A percentile compares a stretch with the other conserved stretches of the same genome.
phyloP scores from a whole-genome alignment of 805 yeast genomes.

The Metschnikowia dekortorum region DNA sequence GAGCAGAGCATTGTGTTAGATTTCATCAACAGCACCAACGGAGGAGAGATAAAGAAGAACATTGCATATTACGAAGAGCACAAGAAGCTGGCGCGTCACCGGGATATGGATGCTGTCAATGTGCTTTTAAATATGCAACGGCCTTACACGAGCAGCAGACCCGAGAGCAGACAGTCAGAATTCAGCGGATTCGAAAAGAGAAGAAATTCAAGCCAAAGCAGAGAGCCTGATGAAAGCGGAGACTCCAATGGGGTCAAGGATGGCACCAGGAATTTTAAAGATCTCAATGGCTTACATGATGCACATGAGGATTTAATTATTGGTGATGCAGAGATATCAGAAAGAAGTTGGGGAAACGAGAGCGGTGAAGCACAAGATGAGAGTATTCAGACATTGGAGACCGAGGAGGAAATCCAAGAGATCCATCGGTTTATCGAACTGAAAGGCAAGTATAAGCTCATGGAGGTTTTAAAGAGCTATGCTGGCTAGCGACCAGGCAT shows the following conservation, averaged over 20 bases:
- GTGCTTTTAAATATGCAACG: conserved; percentile 4
- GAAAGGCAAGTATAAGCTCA: conserved; percentile 65
- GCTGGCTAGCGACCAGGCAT: no score
- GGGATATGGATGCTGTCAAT: conserved; percentile 9
- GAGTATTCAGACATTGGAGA: not conserved
- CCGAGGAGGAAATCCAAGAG: conserved; percentile 12
- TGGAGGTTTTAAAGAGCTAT: conserved; percentile 47
- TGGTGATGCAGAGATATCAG: not conserved
- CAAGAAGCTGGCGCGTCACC: not conserved
- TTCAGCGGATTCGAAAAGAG: no score
- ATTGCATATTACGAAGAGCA: conserved; percentile 23
- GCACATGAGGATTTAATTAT: not conserved
- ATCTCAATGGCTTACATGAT: not conserved
- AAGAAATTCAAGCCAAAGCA: not conserved
- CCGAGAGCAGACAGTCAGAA: no score
- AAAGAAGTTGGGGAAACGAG: not conserved
- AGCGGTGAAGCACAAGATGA: not conserved
- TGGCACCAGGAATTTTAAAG: not conserved
- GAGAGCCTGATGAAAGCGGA: not conserved
- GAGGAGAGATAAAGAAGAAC: conserved; percentile 15
- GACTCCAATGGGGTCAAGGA: no score
- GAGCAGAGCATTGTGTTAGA: conserved; percentile 67
- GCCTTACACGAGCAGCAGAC: no score
- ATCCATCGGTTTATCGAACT: conserved; percentile 58
- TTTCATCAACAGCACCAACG: conserved; percentile 48